Evolutionary conservation across 2,329 filamentous ascomycete genomes (phyloP).

Genomic region (Fusarium guadeloupense): DNA sequence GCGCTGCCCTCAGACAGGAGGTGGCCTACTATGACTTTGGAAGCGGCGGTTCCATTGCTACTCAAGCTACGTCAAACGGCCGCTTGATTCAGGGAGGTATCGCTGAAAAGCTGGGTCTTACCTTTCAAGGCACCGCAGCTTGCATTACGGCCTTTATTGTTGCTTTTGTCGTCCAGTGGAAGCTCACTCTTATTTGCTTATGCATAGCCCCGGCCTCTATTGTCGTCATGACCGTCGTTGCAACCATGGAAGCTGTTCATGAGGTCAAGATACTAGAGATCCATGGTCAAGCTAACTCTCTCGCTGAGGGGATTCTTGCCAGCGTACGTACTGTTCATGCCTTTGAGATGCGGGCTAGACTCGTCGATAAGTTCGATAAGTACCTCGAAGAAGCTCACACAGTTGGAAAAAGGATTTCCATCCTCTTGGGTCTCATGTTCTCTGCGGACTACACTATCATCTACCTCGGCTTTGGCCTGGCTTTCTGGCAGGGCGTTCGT

Average conservation of each 20-base stretch:
- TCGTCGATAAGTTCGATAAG: constrained; percentile 52
- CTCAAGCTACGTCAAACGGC: constrained; percentile 52
- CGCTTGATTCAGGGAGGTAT: constrained; percentile 54
- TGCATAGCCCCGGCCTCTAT: constrained; percentile 47
- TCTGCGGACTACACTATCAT: constrained; percentile 53
- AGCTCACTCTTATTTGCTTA: constrained; percentile 55
- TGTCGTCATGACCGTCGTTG: constrained; percentile 47
- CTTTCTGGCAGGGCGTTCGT: constrained; percentile 57
- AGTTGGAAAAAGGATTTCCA: constrained; percentile 51
- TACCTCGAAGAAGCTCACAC: constrained; percentile 50
- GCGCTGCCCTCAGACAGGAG: constrained; percentile 60
- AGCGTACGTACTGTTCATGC: constrained; percentile 55
- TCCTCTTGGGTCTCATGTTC: constrained; percentile 52
- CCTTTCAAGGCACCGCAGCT: constrained; percentile 51
- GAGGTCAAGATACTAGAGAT: constrained; percentile 48
- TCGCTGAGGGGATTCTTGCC: constrained; percentile 50
- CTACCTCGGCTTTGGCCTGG: constrained; percentile 54
- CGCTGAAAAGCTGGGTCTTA: constrained; percentile 52
- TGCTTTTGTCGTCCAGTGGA: constrained; percentile 54
- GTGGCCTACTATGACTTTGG: constrained; percentile 59
- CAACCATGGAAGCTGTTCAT: constrained; percentile 45
- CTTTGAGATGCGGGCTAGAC: constrained; percentile 52
- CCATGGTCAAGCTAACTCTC: constrained; percentile 47
- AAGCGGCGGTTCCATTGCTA: constrained; percentile 53
- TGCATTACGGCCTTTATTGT: constrained; percentile 52